phyloP scores from a whole-genome alignment of 495 filamentous ascomycete species.

The Daldinia vernicosa region DNA sequence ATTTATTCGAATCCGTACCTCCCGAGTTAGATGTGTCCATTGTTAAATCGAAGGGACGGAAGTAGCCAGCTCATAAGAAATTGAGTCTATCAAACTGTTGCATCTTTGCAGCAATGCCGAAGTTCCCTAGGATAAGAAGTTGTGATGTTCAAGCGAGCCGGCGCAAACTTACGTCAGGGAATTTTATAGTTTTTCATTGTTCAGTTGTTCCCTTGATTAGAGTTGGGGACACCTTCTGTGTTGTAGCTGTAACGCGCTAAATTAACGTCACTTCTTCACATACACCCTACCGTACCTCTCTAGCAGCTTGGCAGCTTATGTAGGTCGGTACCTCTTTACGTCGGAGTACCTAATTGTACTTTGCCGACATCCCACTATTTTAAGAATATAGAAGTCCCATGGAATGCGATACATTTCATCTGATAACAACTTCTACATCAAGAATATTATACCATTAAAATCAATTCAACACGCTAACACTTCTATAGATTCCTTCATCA shows the following conservation, averaged over 20 bases:
- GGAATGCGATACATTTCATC: neutral
- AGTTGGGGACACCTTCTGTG: neutral
- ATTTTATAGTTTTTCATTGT: slow-evolving; percentile 2
- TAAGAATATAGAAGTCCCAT: neutral
- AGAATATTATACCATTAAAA: too few relatives aligned
- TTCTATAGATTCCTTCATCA: neutral
- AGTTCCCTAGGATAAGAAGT: neutral
- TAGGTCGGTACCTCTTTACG: neutral
- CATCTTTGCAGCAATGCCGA: slow-evolving; percentile 10
- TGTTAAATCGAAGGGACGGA: neutral
- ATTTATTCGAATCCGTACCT: slow-evolving; percentile 10
- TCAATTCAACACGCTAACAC: neutral
- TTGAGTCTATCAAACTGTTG: neutral
- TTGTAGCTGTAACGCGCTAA: slow-evolving; percentile 6
- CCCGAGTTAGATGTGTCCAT: slow-evolving; percentile 22
- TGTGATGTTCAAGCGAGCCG: neutral
- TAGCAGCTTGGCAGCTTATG: neutral
- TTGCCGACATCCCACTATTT: neutral
- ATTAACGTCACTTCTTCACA: slow-evolving; percentile 1
- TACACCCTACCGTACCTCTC: neutral
- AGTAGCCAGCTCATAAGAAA: slow-evolving; percentile 12
- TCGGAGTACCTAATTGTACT: too few relatives aligned
- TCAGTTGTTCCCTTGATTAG: neutral
- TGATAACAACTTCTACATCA: too few relatives aligned
- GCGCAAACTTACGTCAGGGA: neutral